Percentiles rank a stretch among this genome's conserved stretches.
Evolutionary conservation across 2,329 filamentous ascomycete genomes (phyloP).

Genomic region (Clarireedia hainanense): DNA sequence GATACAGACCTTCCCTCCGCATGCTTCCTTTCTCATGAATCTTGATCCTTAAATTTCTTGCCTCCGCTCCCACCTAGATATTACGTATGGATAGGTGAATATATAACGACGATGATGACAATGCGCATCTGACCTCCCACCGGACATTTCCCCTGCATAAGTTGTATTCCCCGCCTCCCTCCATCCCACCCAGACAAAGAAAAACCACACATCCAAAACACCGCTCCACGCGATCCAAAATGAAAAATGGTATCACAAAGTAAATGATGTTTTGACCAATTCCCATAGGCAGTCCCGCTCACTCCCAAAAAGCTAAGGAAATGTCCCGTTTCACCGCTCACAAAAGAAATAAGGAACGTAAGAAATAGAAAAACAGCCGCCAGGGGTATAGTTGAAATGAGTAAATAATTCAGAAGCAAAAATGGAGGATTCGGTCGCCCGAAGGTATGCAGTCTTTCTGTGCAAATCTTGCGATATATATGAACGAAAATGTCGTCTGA

Average conservation of each 20-base stretch:
- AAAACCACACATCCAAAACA: constrained; percentile 1
- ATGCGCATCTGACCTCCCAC: background rate
- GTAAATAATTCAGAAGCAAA: constrained; percentile 1
- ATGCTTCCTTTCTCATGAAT: background rate
- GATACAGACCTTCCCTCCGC: background rate
- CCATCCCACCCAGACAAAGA: background rate
- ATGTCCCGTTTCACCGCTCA: background rate
- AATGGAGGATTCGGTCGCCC: constrained; percentile 8
- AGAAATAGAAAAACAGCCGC: constrained; percentile 7
- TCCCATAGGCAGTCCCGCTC: background rate
- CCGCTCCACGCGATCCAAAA: background rate
- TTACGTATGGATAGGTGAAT: background rate
- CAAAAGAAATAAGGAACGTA: constrained; percentile 9
- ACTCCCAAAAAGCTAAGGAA: constrained; percentile 2
- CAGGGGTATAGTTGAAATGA: constrained; percentile 7
- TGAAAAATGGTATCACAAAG: constrained; percentile 7
- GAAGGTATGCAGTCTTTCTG: constrained; percentile 8
- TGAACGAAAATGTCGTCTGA: constrained; percentile 28
- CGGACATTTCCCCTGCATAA: background rate
- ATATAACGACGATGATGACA: background rate
- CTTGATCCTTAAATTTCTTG: background rate
- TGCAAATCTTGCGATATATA: constrained; percentile 8
- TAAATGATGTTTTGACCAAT: constrained; percentile 4
- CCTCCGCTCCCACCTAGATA: background rate
- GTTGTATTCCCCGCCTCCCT: background rate